Base-by-base conservation (phyloP, 345 rosid species). In the Lepidium didymum region DNA sequence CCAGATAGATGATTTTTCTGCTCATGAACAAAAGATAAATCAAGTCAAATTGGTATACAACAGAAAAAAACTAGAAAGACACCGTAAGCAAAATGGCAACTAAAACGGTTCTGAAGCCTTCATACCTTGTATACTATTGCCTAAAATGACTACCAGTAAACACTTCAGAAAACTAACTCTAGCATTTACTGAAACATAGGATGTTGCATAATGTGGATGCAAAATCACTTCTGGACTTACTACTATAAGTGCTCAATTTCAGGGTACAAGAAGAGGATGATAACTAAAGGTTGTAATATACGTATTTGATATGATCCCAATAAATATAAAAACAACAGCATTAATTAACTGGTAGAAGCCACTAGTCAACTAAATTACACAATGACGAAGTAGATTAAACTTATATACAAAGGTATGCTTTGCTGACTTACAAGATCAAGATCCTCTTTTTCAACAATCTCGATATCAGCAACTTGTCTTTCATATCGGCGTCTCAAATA, bases 1-100 rank as follows among this genome's bases (percentile, higher is more conserved):
- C 98, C 98, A 38, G 98, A 90, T 41, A 93, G 78, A 78, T 93
- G 98, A 78, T 93, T 93, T 84, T 90, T 90, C 98, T 92, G 87
- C 60, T 49, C 73, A 85, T 37, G 67, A 77, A 10, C 58, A 73
- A 45, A 56, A 9, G 56, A 64, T 37, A 62, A 65, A 63, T 55
- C 36, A 31, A 36, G 49, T 50, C 19, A 4, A 69, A 62, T 37
- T 27, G 16, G 61, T 34, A 42, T 35, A 37, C n/a, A 49, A n/a
- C 29, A 45, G 14, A 38, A 61, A n/a, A n/a, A 52, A 36, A 37
- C 57, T 68, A 52, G 31, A 58, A 50, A 42, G 51, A 31, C 36
- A 45, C 19, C 40, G 25, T 36, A 36, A 19, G 35, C 14, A 9
- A 49, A 27, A 35, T 31, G 37, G 62, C 16, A 8, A 60, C 69